phyloP scores from a whole-genome alignment of 768 basidiomycete species.

The Rhodotorula graminis region DNA sequence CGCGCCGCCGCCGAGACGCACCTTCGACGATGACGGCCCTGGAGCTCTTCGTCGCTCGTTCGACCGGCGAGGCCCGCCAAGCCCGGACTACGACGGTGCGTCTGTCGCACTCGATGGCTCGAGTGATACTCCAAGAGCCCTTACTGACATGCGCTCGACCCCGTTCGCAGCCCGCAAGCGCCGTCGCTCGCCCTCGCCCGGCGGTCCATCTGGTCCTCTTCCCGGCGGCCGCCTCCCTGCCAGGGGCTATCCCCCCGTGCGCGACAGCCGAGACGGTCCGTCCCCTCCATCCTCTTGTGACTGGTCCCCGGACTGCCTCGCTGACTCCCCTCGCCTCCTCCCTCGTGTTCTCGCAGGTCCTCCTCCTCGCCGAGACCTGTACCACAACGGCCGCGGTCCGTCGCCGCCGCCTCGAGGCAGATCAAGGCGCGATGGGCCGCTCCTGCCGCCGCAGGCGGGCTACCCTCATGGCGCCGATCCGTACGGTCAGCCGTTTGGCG shows the following conservation, averaged over 20 bases:
- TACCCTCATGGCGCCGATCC: background rate
- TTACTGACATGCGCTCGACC: background rate
- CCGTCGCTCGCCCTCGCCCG: constrained; percentile 5
- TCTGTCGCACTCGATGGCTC: no score
- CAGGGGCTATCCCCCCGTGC: background rate
- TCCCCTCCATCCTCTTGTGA: no score
- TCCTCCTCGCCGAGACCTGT: background rate
- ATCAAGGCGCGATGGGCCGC: background rate
- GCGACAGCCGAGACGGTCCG: constrained; percentile 1
- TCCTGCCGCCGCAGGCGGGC: background rate
- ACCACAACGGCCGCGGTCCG: constrained; percentile 4
- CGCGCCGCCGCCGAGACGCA: no score
- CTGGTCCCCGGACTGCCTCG: no score
- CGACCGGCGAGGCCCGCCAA: background rate
- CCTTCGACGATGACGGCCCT: background rate
- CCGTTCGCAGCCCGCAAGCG: background rate
- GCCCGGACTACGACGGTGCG: background rate
- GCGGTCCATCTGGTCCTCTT: background rate
- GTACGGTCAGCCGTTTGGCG: background rate
- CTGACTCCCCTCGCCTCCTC: no score
- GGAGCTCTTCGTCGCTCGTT: background rate
- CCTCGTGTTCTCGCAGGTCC: background rate
- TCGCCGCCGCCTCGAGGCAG: background rate
- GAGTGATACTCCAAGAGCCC: no score
- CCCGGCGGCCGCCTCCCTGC: background rate